A percentile compares a stretch with the other conserved stretches of the same genome.
Conservation (phyloP, 495 filamentous ascomycete species). For the Apiosordaria backusii region DNA sequence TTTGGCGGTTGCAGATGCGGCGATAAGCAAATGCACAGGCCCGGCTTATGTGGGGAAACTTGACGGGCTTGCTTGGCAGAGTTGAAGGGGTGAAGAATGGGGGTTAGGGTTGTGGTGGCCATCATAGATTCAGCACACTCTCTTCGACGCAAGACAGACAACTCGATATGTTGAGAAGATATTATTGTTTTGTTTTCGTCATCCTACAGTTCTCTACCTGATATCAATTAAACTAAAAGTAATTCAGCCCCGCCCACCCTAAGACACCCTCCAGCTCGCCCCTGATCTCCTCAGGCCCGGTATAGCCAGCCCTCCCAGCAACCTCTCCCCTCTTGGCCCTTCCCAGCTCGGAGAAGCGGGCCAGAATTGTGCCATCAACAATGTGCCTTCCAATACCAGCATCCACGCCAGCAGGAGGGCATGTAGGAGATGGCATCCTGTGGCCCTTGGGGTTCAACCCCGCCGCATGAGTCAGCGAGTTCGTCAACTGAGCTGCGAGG, state of each 20-base stretch:
- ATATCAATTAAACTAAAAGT: constrained; percentile 21
- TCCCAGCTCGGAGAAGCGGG: constrained; percentile 67
- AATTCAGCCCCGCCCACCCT: constrained; percentile 35
- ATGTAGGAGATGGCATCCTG: constrained; percentile 45
- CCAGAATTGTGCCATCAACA: constrained; percentile 50
- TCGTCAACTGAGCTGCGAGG: constrained; percentile 75
- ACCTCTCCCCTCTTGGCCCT: constrained; percentile 66
- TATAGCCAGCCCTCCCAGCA: constrained; percentile 53
- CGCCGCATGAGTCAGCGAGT: constrained; percentile 67
- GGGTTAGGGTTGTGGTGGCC: not conserved
- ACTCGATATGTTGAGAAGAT: too few species aligned
- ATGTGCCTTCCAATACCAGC: constrained; percentile 47
- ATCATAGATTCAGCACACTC: too few species aligned
- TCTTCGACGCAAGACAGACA: too few species aligned
- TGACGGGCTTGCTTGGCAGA: not conserved
- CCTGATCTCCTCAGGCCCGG: constrained; percentile 41
- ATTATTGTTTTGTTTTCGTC: too few species aligned
- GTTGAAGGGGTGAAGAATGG: too few species aligned
- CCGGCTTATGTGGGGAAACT: not conserved
- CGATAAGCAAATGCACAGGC: not conserved
- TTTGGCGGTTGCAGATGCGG: not conserved
- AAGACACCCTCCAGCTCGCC: constrained; percentile 35
- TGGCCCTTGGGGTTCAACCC: constrained; percentile 81
- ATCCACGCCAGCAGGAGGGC: constrained; percentile 40
- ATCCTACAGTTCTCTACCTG: not conserved